These are phyloP conservation scores for Chaetomiaceae sp. DNA, from an alignment of 2,329 filamentous ascomycete species.

Conservation along the genomic window DNA sequence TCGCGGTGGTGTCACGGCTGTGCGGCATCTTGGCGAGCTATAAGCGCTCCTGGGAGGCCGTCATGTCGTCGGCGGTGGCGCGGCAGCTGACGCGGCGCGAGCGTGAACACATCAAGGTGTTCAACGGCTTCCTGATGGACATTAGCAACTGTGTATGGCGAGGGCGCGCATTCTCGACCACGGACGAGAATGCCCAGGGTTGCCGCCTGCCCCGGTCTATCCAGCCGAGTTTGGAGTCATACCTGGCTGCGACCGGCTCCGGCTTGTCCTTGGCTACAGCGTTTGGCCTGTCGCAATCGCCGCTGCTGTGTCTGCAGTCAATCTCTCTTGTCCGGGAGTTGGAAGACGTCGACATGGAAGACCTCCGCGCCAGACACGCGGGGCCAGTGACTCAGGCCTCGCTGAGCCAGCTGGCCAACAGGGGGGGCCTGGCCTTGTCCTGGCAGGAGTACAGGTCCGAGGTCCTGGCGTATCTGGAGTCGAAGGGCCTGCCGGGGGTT, in stretches of 20 bases:
- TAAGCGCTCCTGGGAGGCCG: slow-evolving; percentile 66
- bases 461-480: slow-evolving; percentile 63
- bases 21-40: slow-evolving; percentile 64
- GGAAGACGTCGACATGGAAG: slow-evolving; percentile 47
- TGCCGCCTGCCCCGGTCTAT: slow-evolving; percentile 44
- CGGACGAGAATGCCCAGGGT: slow-evolving; percentile 57
- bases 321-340: slow-evolving; percentile 49
- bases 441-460: slow-evolving; percentile 72
- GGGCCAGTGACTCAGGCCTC: slow-evolving; percentile 66
- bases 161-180: slow-evolving; percentile 59
- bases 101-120: slow-evolving; percentile 56
- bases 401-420: slow-evolving; percentile 54
- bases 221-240: slow-evolving; percentile 39
- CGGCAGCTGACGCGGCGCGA: slow-evolving; percentile 41
- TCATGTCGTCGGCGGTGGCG: slow-evolving; percentile 38
- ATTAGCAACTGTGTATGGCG: slow-evolving; percentile 81
- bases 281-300: slow-evolving; percentile 55
- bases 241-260: slow-evolving; percentile 44
- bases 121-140: slow-evolving; percentile 84
- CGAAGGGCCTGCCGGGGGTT: slow-evolving; percentile 58
- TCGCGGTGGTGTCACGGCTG: slow-evolving; percentile 60
- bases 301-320: slow-evolving; percentile 49
- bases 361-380: slow-evolving; percentile 46
- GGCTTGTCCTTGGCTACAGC: slow-evolving; percentile 41
- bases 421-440: slow-evolving; percentile 58